Base-by-base conservation (phyloP, 306 rosid genomes). In the Trichosanthes cucumerina region DNA sequence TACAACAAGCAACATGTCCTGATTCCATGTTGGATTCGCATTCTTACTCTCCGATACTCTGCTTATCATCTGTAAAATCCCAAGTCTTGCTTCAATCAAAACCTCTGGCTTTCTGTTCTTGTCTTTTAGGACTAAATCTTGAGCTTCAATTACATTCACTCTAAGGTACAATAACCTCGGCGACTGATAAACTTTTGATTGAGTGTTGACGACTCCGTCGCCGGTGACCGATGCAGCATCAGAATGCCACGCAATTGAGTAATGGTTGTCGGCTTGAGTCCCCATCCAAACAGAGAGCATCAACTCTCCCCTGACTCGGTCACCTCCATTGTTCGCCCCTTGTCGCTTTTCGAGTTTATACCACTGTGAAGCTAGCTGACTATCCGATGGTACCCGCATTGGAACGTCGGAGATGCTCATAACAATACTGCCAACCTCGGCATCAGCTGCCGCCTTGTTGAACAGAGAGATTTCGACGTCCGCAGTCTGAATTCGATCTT, bases 221-320 rank as follows among this genome's bases (percentile, higher is more conserved):
- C 75, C 69, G 21, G 39, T 2, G 41, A 41, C 60, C 21, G 65
- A 33, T 18, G 71, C 78, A 0, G 60, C 50, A 1, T 80, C 79
- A 0, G 78, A 80, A 19, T 54, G 70, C 82, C 78, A 80, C 2
- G 82, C 79, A 12, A 8, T 58, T 0, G 82, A 70, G 71, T 70
- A 80, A 80, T 44, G 68, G 54, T 43, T 68, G 52, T 78, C 90
- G 6, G 88, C 90, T 4, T 87, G 90, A 70, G 91, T 83, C 38
- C 91, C 91, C 83, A 88, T 85, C 91, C 91, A 88, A 53, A 83
- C 81, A 41, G 88, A 81, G 21, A 85, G 77, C 87, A 85, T 88
- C 71, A 88, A 56, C 75, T 85, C 91, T 69, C 80, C 86, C 80
- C 79, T 78, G 60, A 75, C 82, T 1, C 12, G 65, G 10, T 3